Evolutionary conservation across 257 asterid genomes (phyloP), one percentile per base, ranked within the genome.

Genomic region (Solanum virginianum): DNA sequence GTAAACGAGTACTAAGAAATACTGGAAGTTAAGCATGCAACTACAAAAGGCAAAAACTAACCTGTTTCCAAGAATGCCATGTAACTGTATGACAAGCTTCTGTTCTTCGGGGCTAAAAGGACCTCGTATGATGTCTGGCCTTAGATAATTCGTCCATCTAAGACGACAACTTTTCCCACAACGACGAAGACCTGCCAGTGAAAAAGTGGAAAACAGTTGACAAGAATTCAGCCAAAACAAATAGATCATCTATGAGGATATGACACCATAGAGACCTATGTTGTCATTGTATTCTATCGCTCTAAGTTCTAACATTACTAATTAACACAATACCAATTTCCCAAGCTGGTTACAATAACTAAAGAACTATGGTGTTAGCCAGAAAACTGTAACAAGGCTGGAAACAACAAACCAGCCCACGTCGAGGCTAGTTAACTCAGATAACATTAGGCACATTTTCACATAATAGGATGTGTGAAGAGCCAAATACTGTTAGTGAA

Each of bases 11-110:
- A 29, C 72, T 32, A 39, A 47, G 16, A 82, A 82, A 39, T 24
- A 82, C 24, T n/a, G 15, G 43, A 14, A 8, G 18, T 74, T 8
- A 29, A 22, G 63, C 60, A 51, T 8, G 26, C 45, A 53, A 26
- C 45, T 24, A 51, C 43, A 9, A 2, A 49, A 77, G 15, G 8
- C 60, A 75, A 75, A 74, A 75, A 18, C 63, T 8, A 71, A 94
- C 99, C 99, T 93, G 93, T 96, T 96, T 74, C 99, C 99, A 57
- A 96, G 98, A 87, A 96, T 92, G 89, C 89, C 99, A 84, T 96
- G 99, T 18, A 96, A 85, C 84, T 96, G 99, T 47, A 96, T 89
- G 82, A 96, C 99, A 84, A 93, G 97, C 90, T 94, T 94, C 91
- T 94, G 96, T 53, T 96, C 99, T 9, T 94, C 98, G 1, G 91